These are phyloP conservation scores for Rhodotorula sp. DNA, from an alignment of 1,284 basidiomycete species.

Conservation along the genomic window DNA sequence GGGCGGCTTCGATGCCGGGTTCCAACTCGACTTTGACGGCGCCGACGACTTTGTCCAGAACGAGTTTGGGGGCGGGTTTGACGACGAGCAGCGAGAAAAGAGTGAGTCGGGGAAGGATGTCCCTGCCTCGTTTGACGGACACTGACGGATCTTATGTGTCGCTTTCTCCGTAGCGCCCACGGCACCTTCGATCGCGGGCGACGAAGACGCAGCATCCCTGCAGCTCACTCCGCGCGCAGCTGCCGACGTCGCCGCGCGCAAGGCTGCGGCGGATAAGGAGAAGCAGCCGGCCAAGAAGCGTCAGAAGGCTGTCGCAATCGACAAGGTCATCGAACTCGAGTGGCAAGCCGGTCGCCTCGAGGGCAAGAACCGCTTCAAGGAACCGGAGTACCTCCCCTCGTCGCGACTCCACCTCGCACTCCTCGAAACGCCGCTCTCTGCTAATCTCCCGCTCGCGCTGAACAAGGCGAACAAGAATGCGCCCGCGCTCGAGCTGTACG, in stretches of 20 bases:
- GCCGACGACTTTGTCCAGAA: slow-evolving; percentile 9
- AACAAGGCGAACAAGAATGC: slow-evolving; percentile 21
- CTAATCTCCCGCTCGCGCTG: slow-evolving; percentile 18
- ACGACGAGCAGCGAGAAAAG: slow-evolving; percentile 22
- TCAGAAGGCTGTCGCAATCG: slow-evolving; percentile 27
- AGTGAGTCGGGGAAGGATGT: background rate
- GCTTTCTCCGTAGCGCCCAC: background rate
- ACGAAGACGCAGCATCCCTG: slow-evolving; percentile 21
- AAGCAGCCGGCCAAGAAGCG: slow-evolving; percentile 26
- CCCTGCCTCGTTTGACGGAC: no score
- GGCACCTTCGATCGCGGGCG: slow-evolving; percentile 7
- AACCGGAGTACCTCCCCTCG: slow-evolving; percentile 40
- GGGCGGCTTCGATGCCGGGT: slow-evolving; percentile 25
- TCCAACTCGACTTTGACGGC: slow-evolving; percentile 14
- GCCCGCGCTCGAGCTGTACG: slow-evolving; percentile 16
- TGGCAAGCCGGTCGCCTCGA: slow-evolving; percentile 29
- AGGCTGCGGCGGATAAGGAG: slow-evolving; percentile 1
- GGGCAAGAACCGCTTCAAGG: slow-evolving; percentile 28
- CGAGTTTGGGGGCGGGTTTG: slow-evolving; percentile 27
- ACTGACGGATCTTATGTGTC: background rate
- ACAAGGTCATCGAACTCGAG: slow-evolving; percentile 38
- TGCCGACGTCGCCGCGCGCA: slow-evolving; percentile 29
- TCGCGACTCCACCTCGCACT: slow-evolving; percentile 43
- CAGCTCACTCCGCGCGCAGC: slow-evolving; percentile 35
- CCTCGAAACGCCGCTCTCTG: slow-evolving; percentile 16